Percentiles rank a stretch among this genome's conserved stretches.
These are phyloP conservation scores for Meira nashicola DNA, from an alignment of 1,284 basidiomycete genomes.

Conservation along the genomic window DNA sequence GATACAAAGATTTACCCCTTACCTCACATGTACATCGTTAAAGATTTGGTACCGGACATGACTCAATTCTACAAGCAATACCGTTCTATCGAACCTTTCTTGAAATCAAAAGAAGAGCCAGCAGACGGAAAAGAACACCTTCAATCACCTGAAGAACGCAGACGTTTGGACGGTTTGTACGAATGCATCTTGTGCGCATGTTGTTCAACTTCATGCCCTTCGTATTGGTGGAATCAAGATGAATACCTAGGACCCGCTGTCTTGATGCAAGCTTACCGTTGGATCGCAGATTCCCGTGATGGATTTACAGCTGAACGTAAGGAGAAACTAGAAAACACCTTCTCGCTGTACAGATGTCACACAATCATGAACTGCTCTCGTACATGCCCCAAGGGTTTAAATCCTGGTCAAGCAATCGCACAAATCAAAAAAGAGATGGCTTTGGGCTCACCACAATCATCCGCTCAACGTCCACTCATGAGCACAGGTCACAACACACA, in stretches of 20 bases:
- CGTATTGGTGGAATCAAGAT: constrained; percentile 99
- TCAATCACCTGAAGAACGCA: constrained; percentile 84
- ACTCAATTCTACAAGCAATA: constrained; percentile 98
- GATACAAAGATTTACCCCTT: constrained; percentile 92
- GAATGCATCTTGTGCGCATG: constrained; percentile 59
- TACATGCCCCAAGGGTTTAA: constrained; percentile 93
- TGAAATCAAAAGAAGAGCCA: constrained; percentile 48
- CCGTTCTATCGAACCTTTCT: constrained; percentile 80
- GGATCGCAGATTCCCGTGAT: constrained; percentile 97
- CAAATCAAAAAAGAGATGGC: constrained; percentile 53
- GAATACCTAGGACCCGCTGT: constrained; percentile 96
- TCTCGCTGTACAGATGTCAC: constrained; percentile 73
- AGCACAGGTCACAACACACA: constrained; percentile 4
- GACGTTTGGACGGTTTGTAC: constrained; percentile 95
- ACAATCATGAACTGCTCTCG: constrained; percentile 95
- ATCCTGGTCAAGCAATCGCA: constrained; percentile 56
- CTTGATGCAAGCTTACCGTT: constrained; percentile 75
- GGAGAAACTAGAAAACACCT: constrained; percentile 87
- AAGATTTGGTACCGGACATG: constrained; percentile 85
- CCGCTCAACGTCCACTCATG: constrained; percentile 39
- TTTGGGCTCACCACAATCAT: constrained; percentile 35
- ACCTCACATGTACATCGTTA: constrained; percentile 99
- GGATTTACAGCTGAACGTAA: constrained; percentile 73
- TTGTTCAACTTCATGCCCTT: constrained; percentile 85
- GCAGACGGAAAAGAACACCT: constrained; percentile 66